These are phyloP conservation scores for Metarhizium brunneum DNA, from an alignment of 2,329 filamentous ascomycete species.

Conservation along the genomic window DNA sequence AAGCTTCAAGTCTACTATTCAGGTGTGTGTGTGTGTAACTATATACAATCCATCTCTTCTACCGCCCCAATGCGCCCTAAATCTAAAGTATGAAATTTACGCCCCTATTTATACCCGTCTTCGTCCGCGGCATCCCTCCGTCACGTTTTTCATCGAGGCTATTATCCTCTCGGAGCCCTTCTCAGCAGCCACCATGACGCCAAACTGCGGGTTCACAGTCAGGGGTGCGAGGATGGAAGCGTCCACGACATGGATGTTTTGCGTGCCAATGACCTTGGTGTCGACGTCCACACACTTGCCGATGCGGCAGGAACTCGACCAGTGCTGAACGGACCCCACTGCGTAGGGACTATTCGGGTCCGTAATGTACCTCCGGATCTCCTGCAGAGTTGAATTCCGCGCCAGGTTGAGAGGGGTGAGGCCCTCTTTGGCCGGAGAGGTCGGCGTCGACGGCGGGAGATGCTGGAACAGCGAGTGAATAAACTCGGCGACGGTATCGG, in stretches of 20 bases:
- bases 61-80: too few relatives aligned
- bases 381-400: constrained; percentile 31
- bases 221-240: constrained; percentile 38
- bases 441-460: constrained; percentile 19
- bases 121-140: too few relatives aligned
- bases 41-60: too few relatives aligned
- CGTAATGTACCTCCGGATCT: constrained; percentile 41
- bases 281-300: constrained; percentile 38
- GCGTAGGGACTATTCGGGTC: constrained; percentile 34
- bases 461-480: constrained; percentile 39
- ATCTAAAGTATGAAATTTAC: too few relatives aligned
- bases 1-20: too few relatives aligned
- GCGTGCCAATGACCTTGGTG: constrained; percentile 35
- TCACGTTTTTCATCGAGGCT: not conserved
- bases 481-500: constrained; percentile 37
- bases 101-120: too few relatives aligned
- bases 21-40: too few relatives aligned
- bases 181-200: constrained; percentile 44
- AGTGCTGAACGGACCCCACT: constrained; percentile 41
- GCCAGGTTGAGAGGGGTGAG: constrained; percentile 40
- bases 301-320: constrained; percentile 42
- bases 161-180: constrained; percentile 38
- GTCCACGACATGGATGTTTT: constrained; percentile 43
- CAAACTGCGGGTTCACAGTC: constrained; percentile 45
- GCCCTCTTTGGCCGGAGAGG: constrained; percentile 19